phyloP scores from a whole-genome alignment of 192 early-diverging fungal species.

The Gamsiella multidivaricata region DNA sequence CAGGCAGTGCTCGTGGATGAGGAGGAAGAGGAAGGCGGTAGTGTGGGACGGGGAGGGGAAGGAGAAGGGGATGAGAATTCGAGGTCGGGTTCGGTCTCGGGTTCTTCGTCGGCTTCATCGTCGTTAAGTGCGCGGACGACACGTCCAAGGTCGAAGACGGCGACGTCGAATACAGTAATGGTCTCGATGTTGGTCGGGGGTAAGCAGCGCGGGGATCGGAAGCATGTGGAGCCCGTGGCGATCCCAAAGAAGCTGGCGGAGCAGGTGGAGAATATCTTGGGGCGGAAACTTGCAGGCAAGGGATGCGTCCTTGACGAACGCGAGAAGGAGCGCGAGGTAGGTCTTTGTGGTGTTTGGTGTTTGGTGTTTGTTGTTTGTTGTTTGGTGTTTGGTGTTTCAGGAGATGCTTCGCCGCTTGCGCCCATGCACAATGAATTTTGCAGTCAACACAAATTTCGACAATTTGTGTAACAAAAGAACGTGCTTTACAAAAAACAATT shows the following conservation, averaged over 20 bases:
- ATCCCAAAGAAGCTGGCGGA: conserved; percentile 47
- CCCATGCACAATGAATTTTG: too few species aligned
- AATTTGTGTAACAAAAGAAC: too few species aligned
- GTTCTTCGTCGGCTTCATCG: conserved; percentile 2
- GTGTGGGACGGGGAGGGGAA: background rate
- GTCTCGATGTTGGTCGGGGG: conserved; percentile 19
- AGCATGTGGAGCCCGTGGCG: conserved; percentile 41
- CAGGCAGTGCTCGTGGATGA: conserved; percentile 42
- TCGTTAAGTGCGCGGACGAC: background rate
- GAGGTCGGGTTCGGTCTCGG: background rate
- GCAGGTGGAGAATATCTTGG: conserved; percentile 47
- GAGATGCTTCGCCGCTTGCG: too few species aligned
- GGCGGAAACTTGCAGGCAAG: conserved; percentile 55
- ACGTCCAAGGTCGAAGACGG: conserved; percentile 25
- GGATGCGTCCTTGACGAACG: conserved; percentile 51
- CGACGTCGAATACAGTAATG: conserved; percentile 15
- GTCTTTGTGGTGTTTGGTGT: background rate
- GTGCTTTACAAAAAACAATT: too few species aligned
- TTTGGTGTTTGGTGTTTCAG: background rate
- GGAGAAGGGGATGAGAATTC: background rate
- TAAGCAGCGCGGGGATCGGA: conserved; percentile 43
- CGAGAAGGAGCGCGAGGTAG: conserved; percentile 52
- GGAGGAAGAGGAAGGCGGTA: conserved; percentile 25
- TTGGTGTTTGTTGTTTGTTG: conserved; percentile 1
- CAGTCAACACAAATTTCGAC: too few species aligned